These are phyloP conservation scores for Candolleomyces efflorescens DNA, from an alignment of 768 basidiomycete genomes.

Conservation along the genomic window DNA sequence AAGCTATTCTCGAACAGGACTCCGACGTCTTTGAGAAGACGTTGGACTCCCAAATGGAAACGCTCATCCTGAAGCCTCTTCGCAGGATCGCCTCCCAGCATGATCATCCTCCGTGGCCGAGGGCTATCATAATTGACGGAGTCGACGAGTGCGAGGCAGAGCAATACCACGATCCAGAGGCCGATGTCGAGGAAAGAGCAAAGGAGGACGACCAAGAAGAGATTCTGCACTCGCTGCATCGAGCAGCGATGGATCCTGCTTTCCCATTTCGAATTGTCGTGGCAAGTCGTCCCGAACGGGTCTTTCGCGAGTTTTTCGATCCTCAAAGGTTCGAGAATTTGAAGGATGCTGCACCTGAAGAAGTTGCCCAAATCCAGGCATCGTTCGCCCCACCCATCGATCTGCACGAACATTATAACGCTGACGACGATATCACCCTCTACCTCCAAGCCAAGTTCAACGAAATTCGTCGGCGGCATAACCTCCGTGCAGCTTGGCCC, in stretches of 20 bases:
- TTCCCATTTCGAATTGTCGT: not conserved
- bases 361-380: not conserved
- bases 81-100: not conserved
- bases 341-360: not conserved
- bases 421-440: not conserved
- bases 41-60: not conserved
- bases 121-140: slow-evolving; percentile 9
- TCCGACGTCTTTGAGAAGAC: not conserved
- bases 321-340: not conserved
- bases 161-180: not conserved
- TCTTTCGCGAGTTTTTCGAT: not conserved
- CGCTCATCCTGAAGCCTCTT: not conserved
- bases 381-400: not conserved
- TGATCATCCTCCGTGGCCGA: not conserved
- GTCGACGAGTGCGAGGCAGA: slow-evolving; percentile 10
- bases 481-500: slow-evolving; percentile 6
- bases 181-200: not conserved
- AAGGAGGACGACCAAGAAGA: not conserved
- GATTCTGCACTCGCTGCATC: slow-evolving; percentile 1
- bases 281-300: not conserved
- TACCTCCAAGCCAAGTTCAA: not conserved
- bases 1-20: not conserved
- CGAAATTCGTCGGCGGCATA: not conserved
- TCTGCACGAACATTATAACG: not conserved
- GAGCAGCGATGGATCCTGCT: not conserved